Evolutionary conservation across 2,329 filamentous ascomycete species (phyloP).

Genomic region (Rutstroemia sydowiana): DNA sequence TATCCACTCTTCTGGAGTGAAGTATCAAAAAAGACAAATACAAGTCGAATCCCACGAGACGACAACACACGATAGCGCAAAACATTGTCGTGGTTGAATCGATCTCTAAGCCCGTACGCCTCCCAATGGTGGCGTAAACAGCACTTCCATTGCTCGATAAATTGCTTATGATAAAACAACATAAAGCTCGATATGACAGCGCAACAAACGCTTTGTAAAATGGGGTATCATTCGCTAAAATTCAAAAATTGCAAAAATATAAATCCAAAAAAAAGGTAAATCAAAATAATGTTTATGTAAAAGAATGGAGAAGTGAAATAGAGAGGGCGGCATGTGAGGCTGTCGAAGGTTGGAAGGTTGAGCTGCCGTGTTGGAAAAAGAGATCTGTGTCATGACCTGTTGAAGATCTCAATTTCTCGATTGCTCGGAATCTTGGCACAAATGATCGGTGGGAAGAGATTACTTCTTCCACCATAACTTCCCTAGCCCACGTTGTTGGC

Average conservation of each 20-base stretch:
- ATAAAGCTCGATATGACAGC: constrained; percentile 22
- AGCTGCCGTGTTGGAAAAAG: constrained; percentile 10
- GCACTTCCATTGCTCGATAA: constrained; percentile 38
- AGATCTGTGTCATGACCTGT: constrained; percentile 14
- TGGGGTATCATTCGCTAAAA: constrained; percentile 43
- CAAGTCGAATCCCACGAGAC: constrained; percentile 28
- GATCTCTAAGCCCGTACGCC: constrained; percentile 38
- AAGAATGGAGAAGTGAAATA: not conserved
- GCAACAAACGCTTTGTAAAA: constrained; percentile 41
- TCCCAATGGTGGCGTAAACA: constrained; percentile 41
- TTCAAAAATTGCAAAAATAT: constrained; percentile 9
- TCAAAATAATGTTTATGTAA: not conserved
- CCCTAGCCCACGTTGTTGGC: constrained; percentile 50
- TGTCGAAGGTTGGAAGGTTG: constrained; percentile 14
- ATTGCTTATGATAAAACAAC: not conserved
- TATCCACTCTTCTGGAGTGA: not conserved
- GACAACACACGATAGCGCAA: constrained; percentile 41
- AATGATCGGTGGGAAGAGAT: constrained; percentile 1
- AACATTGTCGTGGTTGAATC: constrained; percentile 40
- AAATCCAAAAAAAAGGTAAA: constrained; percentile 17
- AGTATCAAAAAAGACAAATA: not conserved
- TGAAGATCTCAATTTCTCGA: constrained; percentile 17
- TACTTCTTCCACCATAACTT: constrained; percentile 30
- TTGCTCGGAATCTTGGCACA: not conserved
- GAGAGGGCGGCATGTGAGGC: not conserved